phyloP scores from a whole-genome alignment of 2,329 filamentous ascomycete genomes.

The Diaporthe ilicicola region DNA sequence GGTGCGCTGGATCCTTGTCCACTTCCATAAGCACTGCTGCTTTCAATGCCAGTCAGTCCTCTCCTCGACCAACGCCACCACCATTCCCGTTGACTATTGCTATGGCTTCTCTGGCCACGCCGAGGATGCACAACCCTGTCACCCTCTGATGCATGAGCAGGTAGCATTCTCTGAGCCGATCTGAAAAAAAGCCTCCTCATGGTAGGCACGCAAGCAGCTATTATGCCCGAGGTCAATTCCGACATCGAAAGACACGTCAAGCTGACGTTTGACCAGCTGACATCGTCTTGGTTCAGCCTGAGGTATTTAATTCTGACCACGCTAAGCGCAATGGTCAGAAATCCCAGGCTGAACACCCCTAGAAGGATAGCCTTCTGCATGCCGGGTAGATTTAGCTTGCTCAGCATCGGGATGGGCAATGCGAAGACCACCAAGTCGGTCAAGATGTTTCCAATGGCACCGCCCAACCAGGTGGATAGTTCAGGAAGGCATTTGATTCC shows the following conservation, averaged over 20 bases:
- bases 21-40: neutral
- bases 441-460: neutral
- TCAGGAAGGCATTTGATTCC: neutral
- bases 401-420: conserved; percentile 3
- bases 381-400: neutral
- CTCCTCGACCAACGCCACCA: conserved; percentile 13
- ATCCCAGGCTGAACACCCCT: neutral
- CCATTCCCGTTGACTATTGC: neutral
- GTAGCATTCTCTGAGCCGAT: neutral
- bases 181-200: conserved; percentile 5
- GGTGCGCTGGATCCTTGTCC: neutral
- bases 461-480: neutral
- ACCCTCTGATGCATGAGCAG: neutral
- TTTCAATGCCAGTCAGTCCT: neutral
- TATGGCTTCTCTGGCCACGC: neutral
- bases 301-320: conserved; percentile 10
- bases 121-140: neutral
- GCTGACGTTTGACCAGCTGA: neutral
- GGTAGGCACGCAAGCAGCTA: neutral
- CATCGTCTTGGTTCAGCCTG: neutral
- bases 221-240: conserved; percentile 1
- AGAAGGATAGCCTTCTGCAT: neutral
- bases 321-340: neutral
- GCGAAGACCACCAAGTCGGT: neutral
- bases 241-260: conserved; percentile 5